A percentile compares a stretch with the other conserved stretches of the same genome.
phyloP scores from a whole-genome alignment of 345 rosid species.

The Aquilaria sinensis region DNA sequence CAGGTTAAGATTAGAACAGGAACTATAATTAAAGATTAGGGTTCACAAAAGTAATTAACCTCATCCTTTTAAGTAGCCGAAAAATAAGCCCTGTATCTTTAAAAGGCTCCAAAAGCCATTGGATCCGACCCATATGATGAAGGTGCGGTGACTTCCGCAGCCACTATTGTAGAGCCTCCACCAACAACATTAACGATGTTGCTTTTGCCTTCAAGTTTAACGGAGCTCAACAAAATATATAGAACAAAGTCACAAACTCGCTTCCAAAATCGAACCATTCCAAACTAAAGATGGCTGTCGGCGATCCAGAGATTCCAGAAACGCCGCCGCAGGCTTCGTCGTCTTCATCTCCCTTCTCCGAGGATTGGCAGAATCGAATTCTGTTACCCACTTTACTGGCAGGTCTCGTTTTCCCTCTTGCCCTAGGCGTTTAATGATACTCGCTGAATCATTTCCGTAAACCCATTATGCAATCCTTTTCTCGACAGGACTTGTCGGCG shows the following conservation, averaged over 20 bases:
- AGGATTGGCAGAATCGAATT: conserved; percentile 49
- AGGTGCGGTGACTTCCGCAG: too few relatives aligned
- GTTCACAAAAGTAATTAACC: too few relatives aligned
- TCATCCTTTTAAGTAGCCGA: too few relatives aligned
- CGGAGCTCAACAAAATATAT: too few relatives aligned
- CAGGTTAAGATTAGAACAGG: too few relatives aligned
- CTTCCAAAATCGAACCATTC: not conserved
- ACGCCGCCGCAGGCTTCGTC: conserved; percentile 16
- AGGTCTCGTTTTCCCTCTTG: conserved; percentile 32
- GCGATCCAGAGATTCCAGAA: conserved; percentile 17
- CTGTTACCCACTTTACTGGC: conserved; percentile 55
- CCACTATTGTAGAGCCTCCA: too few relatives aligned
- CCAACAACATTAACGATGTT: too few relatives aligned
- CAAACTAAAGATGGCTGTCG: conserved; percentile 30
- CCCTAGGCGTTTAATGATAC: not conserved
- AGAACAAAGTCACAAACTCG: not conserved
- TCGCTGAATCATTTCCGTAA: not conserved
- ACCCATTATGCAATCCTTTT: not conserved
- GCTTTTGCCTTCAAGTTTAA: too few relatives aligned
- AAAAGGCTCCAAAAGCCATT: too few relatives aligned
- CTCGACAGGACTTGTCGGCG: conserved; percentile 51
- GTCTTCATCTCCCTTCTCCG: conserved; percentile 29
- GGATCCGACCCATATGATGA: too few relatives aligned
- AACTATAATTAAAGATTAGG: too few relatives aligned
- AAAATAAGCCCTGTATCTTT: too few relatives aligned